Base-by-base conservation (phyloP, 78 protist genomes). In the Emiliania huxleyi region DNA sequence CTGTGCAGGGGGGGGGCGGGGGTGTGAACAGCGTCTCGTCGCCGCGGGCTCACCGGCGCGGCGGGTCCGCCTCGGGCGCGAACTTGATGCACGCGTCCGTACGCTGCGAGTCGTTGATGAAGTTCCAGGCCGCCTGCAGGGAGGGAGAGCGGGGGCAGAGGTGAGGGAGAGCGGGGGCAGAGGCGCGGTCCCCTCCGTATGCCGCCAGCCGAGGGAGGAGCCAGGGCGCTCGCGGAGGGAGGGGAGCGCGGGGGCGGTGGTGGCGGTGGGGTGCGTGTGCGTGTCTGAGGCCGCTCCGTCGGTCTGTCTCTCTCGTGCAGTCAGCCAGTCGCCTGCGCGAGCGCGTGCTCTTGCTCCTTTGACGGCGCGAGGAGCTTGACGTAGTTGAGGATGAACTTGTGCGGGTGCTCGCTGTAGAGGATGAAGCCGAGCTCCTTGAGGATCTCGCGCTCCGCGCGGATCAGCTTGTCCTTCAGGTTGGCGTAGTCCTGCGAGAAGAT, bases 371-470 rank as follows among this genome's bases (percentile, higher is more conserved):
- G 52, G 38, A 81, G 52, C 89, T 44, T 42, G 26, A 81, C 89
- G 89, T 81, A 81, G 56, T 81, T 81, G 22, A 81, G 89, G 89
- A 81, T 81, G 56, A 81, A 44, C 89, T 81, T 81, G 38, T 81
- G 89, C 56, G 89, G 89, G 56, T 81, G 89, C 89, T 81, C 89
- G 5, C 40, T 29, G 90, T 85, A 48, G 29, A 85, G 69, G 45
- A 85, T 35, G 71, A 85, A 85, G 71, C 90, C 90, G 43, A 85
- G 90, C 43, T 85, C 90, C 44, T 33, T 26, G 37, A 85, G 43
- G 1, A 85, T 2, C 38, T 85, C 62, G 11, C 45, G 71, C 44
- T 85, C 90, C 11, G 71, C 90, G 18, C 18, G 1, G 71, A 48
- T 35, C 35, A 85, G 45, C 29, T 6, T 5, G 45, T 48, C 62